Conservation (phyloP, 768 basidiomycete species). For the Termitomyces sp. region DNA sequence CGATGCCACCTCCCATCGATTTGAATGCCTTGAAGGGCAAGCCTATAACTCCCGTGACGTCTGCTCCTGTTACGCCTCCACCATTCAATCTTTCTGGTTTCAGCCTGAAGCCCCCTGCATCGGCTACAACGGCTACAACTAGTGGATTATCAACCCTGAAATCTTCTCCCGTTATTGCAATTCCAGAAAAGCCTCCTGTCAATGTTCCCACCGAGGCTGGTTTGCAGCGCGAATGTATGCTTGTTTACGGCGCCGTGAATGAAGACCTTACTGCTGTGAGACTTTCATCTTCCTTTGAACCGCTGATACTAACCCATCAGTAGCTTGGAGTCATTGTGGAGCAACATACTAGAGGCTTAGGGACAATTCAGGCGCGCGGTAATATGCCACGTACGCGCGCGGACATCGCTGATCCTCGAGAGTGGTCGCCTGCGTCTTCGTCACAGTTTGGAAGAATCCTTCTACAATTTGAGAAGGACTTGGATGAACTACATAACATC, state of each 20-base stretch:
- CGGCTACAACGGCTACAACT: background rate
- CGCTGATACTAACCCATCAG: background rate
- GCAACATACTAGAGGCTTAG: conserved; percentile 26
- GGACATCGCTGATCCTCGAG: conserved; percentile 41
- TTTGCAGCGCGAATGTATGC: conserved; percentile 61
- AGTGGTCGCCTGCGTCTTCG: conserved; percentile 54
- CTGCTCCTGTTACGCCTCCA: conserved; percentile 1
- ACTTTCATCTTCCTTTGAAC: conserved; percentile 8
- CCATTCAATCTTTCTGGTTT: conserved; percentile 15
- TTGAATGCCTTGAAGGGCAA: background rate
- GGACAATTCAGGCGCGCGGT: conserved; percentile 28
- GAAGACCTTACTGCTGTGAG: conserved; percentile 60
- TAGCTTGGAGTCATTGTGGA: conserved; percentile 44
- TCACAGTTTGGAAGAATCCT: conserved; percentile 46
- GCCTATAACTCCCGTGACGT: background rate
- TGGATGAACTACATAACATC: conserved; percentile 36
- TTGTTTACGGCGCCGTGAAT: conserved; percentile 40
- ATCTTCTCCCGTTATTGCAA: background rate
- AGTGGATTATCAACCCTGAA: background rate
- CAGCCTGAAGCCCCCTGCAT: conserved; percentile 2
- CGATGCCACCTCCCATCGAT: background rate
- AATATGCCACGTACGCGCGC: conserved; percentile 33
- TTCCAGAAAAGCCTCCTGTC: background rate
- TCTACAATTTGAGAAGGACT: conserved; percentile 44
- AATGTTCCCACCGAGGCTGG: conserved; percentile 44